Evolutionary conservation across 164 flowering plant species (phyloP).

Genomic region (Piper betle): DNA sequence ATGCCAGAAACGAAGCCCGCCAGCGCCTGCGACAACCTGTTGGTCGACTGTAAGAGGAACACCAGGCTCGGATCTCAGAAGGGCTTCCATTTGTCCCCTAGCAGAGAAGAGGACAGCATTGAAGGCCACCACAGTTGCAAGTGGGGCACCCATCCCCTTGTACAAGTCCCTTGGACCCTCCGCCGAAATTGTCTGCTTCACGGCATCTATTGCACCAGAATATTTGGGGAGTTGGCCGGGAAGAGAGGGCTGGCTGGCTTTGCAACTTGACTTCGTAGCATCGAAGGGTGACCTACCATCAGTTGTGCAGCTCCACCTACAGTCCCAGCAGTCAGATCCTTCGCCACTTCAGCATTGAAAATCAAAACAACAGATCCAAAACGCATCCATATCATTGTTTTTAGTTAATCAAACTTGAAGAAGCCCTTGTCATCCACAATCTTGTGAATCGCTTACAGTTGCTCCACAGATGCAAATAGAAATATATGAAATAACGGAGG

Average conservation of each 20-base stretch:
- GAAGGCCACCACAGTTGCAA: conserved; percentile 95
- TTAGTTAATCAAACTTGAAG: too few relatives aligned
- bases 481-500: too few relatives aligned
- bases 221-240: conserved; percentile 80
- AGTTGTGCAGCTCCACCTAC: conserved; percentile 93
- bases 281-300: conserved; percentile 89
- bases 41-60: conserved; percentile 59
- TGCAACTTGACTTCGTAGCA: conserved; percentile 95
- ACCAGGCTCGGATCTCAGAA: conserved; percentile 77
- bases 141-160: conserved; percentile 99
- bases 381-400: background rate
- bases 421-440: too few relatives aligned
- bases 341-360: conserved; percentile 96
- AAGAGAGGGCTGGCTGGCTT: conserved; percentile 81
- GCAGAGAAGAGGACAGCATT: conserved; percentile 90
- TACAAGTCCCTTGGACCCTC: conserved; percentile 81
- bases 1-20: conserved; percentile 93
- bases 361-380: conserved; percentile 11
- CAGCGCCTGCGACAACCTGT: conserved; percentile 73
- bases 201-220: conserved; percentile 91
- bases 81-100: conserved; percentile 83
- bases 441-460: too few relatives aligned
- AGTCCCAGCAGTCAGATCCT: conserved; percentile 86
- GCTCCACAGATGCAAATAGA: too few relatives aligned
- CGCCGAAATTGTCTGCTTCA: conserved; percentile 69